These are phyloP conservation scores for Pichia sporocuriosa DNA, from an alignment of 805 yeast species.

Conservation along the genomic window DNA sequence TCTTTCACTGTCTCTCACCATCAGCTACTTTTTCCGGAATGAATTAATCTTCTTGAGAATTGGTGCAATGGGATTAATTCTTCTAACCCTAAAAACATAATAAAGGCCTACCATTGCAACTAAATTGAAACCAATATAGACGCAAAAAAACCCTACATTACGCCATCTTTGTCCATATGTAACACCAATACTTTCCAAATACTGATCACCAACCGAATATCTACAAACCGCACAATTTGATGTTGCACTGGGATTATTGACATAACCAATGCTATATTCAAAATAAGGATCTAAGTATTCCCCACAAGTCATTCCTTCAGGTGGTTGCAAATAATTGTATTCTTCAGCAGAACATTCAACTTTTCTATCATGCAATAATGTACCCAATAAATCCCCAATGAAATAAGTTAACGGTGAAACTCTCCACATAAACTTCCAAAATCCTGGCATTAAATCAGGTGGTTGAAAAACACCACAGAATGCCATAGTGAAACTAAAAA, in stretches of 20 bases:
- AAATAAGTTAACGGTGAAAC: conserved; percentile 68
- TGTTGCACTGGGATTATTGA: conserved; percentile 45
- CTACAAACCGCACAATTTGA: conserved; percentile 44
- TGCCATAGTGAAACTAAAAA: conserved; percentile 50
- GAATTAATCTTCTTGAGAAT: background rate
- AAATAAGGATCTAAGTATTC: conserved; percentile 40
- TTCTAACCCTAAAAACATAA: conserved; percentile 30
- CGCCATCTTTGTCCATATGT: conserved; percentile 51
- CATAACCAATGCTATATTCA: conserved; percentile 44
- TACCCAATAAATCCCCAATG: conserved; percentile 46
- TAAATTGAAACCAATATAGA: conserved; percentile 47
- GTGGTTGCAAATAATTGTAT: conserved; percentile 44
- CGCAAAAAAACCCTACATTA: conserved; percentile 57
- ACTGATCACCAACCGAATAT: conserved; percentile 40
- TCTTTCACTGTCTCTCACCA: background rate
- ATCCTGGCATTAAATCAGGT: conserved; percentile 55
- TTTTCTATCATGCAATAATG: conserved; percentile 40
- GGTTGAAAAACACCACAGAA: conserved; percentile 70
- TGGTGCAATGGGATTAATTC: conserved; percentile 2
- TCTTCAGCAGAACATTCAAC: conserved; percentile 47
- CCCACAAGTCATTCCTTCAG: conserved; percentile 58
- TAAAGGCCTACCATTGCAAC: conserved; percentile 33
- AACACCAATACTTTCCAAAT: conserved; percentile 37
- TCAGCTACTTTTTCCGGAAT: background rate
- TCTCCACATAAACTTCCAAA: conserved; percentile 82